Conservation (phyloP, 2,329 filamentous ascomycete species). For the Purpureocillium lavendulum region DNA sequence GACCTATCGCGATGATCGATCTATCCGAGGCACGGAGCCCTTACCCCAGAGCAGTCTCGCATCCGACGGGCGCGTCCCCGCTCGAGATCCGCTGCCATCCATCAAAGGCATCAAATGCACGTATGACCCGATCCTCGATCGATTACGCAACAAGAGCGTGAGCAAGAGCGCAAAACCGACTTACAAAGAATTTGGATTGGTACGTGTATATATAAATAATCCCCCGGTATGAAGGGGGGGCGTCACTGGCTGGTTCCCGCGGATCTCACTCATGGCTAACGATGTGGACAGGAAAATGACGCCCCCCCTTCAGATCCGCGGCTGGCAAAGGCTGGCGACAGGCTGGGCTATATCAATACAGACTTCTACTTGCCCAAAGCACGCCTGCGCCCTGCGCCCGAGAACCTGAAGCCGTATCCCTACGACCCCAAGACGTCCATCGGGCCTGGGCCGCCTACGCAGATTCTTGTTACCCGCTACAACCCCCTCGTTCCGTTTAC, state of each 20-base stretch:
- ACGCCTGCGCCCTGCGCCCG: slow-evolving; percentile 63
- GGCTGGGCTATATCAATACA: slow-evolving; percentile 58
- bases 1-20: slow-evolving; percentile 16
- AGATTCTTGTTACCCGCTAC: slow-evolving; percentile 93
- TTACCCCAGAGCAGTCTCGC: slow-evolving; percentile 24
- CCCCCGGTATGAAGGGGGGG: slow-evolving; percentile 38
- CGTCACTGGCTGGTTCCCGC: slow-evolving; percentile 41
- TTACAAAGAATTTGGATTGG: slow-evolving; percentile 57
- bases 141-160: slow-evolving; percentile 37
- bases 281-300: slow-evolving; percentile 66
- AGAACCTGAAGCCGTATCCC: slow-evolving; percentile 71
- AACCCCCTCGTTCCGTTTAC: slow-evolving; percentile 79
- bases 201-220: slow-evolving; percentile 48
- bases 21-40: slow-evolving; percentile 21
- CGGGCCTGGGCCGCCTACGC: slow-evolving; percentile 80
- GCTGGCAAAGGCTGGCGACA: slow-evolving; percentile 55
- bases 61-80: slow-evolving; percentile 35
- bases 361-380: slow-evolving; percentile 64
- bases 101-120: slow-evolving; percentile 50
- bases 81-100: slow-evolving; percentile 46
- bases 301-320: slow-evolving; percentile 75
- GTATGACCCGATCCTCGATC: slow-evolving; percentile 52
- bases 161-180: slow-evolving; percentile 51
- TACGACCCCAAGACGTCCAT: slow-evolving; percentile 79
- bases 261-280: slow-evolving; percentile 47